Percentiles rank a stretch among this genome's conserved stretches.
These are phyloP conservation scores for Sphagnum contortum DNA, from an alignment of 225 moss, liverwort and hornwort genomes.

Conservation along the genomic window DNA sequence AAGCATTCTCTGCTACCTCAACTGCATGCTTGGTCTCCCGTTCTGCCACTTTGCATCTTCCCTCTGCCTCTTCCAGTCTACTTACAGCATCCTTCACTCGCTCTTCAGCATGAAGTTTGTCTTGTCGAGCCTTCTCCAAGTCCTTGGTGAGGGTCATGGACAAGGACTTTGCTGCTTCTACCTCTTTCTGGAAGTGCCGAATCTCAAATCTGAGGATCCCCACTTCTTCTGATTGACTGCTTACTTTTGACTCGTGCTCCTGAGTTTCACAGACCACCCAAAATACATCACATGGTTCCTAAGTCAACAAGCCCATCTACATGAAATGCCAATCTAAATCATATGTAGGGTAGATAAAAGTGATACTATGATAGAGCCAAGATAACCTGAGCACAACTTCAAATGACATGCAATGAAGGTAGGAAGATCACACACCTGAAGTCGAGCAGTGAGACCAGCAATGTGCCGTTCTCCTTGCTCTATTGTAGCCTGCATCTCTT, in stretches of 20 bases:
- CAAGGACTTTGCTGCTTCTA: slow-evolving; percentile 39
- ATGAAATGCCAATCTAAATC: too few relatives aligned
- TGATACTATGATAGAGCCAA: too few relatives aligned
- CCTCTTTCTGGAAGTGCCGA: slow-evolving; percentile 27
- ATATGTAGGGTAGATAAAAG: too few relatives aligned
- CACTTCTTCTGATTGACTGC: slow-evolving; percentile 43
- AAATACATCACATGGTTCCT: too few relatives aligned
- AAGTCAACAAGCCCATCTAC: too few relatives aligned
- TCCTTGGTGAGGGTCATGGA: slow-evolving; percentile 39
- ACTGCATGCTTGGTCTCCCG: slow-evolving; percentile 44
- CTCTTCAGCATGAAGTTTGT: slow-evolving; percentile 44
- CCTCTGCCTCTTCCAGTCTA: slow-evolving; percentile 63
- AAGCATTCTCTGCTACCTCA: slow-evolving; percentile 67
- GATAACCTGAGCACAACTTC: too few relatives aligned
- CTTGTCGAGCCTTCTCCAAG: slow-evolving; percentile 43
- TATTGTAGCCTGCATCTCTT: slow-evolving; percentile 57
- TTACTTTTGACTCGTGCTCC: slow-evolving; percentile 60
- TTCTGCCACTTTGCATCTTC: slow-evolving; percentile 32
- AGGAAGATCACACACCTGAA: slow-evolving; percentile 36
- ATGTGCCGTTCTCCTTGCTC: slow-evolving; percentile 70
- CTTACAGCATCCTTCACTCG: slow-evolving; percentile 26
- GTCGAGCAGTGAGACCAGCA: slow-evolving; percentile 40
- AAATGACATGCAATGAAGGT: too few relatives aligned
- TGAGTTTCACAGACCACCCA: slow-evolving; percentile 9
- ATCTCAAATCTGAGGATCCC: slow-evolving; percentile 41